These are phyloP conservation scores for Metarhizium brunneum DNA, from an alignment of 2,329 filamentous ascomycete species.

Conservation along the genomic window DNA sequence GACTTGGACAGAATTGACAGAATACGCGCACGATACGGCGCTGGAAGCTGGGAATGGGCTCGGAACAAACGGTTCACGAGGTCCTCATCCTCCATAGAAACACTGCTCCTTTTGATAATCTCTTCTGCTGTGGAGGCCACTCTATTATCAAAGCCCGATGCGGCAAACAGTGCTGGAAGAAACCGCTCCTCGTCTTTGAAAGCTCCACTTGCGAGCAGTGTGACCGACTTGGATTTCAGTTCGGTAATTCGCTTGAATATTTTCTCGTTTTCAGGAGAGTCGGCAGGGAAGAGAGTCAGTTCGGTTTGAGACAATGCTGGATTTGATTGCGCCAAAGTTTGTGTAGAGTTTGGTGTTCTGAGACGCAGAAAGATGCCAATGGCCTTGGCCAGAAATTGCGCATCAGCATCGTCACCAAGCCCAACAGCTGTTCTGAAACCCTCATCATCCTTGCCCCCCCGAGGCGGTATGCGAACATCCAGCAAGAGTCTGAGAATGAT, in stretches of 20 bases:
- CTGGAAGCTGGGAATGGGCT: constrained; percentile 64
- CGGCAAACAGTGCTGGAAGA: constrained; percentile 72
- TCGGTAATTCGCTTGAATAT: constrained; percentile 27
- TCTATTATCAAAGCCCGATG: constrained; percentile 71
- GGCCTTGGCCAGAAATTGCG: constrained; percentile 62
- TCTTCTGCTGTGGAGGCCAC: constrained; percentile 83
- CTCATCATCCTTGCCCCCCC: constrained; percentile 71
- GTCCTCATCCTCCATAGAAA: constrained; percentile 60
- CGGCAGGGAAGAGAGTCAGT: constrained; percentile 19
- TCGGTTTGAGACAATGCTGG: constrained; percentile 22
- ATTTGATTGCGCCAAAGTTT: constrained; percentile 22
- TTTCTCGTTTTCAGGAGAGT: constrained; percentile 55
- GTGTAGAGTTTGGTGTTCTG: constrained; percentile 19
- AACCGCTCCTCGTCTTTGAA: constrained; percentile 81
- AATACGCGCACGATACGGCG: constrained; percentile 68
- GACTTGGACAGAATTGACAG: constrained; percentile 71
- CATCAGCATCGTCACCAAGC: constrained; percentile 58
- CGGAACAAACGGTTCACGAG: constrained; percentile 60
- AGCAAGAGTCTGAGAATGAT: constrained; percentile 69
- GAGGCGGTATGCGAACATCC: constrained; percentile 60
- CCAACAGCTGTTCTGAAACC: constrained; percentile 57
- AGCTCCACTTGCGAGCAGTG: constrained; percentile 72
- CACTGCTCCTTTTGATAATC: constrained; percentile 69
- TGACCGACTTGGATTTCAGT: constrained; percentile 50
- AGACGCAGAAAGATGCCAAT: constrained; percentile 63